Base-by-base conservation (phyloP, 1,284 basidiomycete species). In the Stygiomarasmius scandens region DNA sequence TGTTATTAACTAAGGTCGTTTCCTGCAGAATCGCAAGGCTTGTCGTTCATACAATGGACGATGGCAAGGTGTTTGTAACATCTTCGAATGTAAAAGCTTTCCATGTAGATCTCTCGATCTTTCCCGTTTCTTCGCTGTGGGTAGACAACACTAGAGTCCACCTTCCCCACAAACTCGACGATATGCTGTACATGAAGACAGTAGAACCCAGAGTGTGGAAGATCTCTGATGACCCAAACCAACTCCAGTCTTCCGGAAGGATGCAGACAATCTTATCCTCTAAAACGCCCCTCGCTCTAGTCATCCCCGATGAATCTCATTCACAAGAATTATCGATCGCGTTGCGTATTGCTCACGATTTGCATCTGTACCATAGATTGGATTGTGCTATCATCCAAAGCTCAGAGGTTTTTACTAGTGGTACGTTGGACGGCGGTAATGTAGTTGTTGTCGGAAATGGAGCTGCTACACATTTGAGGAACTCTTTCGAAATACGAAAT, bases 291-390 rank as follows among this genome's bases (percentile, higher is more conserved):
- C 64, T 93, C 44, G 73, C 71, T 1, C 70, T 94, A 36, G 77
- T 93, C 54, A 69, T 87, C 23, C 77, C 84, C 0, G 69, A 74
- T n/a, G 58, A 65, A 5, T 49, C 56, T 3, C 58, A 68, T 2
- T 56, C 65, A 5, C 69, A 73, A 6, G 74, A 77, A 46, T 59
- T 77, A 1, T 80, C 78, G 1, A 66, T 85, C 5, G 92, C 90
- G 0, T 67, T 78, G 4, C 78, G 91, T 2, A 74, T 94, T 49
- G 84, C 87, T 2, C 84, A 92, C 64, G 82, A 86, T 59, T 73
- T 94, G 12, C 73, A 84, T 45, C 68, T 84, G 0, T 92, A 90
- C 70, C 88, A 91, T 66, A 80, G 83, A 58, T 70, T 94, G 23
- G 90, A 92, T 61, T 69, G 79, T 0, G 80, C 83, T 49, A 84